Conservation (phyloP, 2,329 filamentous ascomycete species). For the Fusarium odoratissimum region DNA sequence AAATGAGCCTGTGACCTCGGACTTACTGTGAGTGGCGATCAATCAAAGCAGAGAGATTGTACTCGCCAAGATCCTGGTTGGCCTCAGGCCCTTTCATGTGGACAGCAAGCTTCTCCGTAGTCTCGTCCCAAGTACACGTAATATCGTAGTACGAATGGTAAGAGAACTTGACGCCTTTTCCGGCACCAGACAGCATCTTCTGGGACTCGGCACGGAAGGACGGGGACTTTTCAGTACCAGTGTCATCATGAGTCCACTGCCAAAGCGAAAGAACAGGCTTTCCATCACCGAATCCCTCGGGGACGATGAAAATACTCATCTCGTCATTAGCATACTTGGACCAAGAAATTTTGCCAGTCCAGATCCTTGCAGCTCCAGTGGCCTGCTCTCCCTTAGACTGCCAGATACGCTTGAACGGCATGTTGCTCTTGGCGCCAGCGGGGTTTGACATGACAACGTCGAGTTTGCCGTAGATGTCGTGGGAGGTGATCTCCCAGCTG, state of each 20-base stretch:
- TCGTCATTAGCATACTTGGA: conserved; percentile 7
- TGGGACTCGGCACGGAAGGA: conserved; percentile 8
- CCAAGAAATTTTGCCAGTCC: conserved; percentile 34
- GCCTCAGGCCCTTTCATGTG: neutral
- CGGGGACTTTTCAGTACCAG: neutral
- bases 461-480: conserved; percentile 19
- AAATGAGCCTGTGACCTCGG: rapidly evolving
- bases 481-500: conserved; percentile 10
- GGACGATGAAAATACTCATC: conserved; percentile 26
- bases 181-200: neutral
- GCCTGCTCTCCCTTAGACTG: conserved; percentile 5
- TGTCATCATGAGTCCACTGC: conserved; percentile 20
- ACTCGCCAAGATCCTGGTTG: neutral
- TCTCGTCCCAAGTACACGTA: conserved; percentile 12
- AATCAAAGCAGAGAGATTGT: conserved; percentile 7
- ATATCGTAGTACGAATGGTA: conserved; percentile 29
- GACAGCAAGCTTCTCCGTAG: conserved; percentile 24
- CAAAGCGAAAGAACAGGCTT: conserved; percentile 31
- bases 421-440: neutral
- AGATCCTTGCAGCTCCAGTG: conserved; percentile 8
- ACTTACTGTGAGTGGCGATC: conserved; percentile 29
- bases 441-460: conserved; percentile 23
- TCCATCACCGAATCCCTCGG: conserved; percentile 27
- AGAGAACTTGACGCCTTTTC: conserved; percentile 5
- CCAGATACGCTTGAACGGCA: conserved; percentile 24